These are phyloP conservation scores for Myochromella boudieri DNA, from an alignment of 768 basidiomycete genomes.

Conservation along the genomic window DNA sequence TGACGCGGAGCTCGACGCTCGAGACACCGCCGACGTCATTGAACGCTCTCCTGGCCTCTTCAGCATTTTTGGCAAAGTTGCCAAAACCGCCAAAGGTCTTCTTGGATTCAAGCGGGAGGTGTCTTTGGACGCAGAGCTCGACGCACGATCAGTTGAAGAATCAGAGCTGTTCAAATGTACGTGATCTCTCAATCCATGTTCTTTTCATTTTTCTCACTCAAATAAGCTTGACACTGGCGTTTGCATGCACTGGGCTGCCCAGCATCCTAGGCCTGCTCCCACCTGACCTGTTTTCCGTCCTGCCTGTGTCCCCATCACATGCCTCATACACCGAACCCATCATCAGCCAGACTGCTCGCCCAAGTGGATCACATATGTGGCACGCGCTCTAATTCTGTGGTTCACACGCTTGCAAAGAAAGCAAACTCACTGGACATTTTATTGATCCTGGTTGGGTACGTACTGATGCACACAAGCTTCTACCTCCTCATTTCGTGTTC, in stretches of 20 bases:
- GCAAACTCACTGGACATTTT: constrained; percentile 96
- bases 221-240: constrained; percentile 49
- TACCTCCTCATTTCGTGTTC: constrained; percentile 88
- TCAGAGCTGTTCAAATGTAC: no score
- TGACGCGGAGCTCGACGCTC: no score
- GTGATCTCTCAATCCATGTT: no score
- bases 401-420: constrained; percentile 48
- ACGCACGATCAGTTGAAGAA: no score
- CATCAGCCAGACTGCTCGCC: constrained; percentile 76
- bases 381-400: constrained; percentile 28
- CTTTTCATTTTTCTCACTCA: no score
- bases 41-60: no score
- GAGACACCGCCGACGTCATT: no score
- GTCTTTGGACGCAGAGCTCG: no score
- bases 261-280: constrained; percentile 45
- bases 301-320: constrained; percentile 19
- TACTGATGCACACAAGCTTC: constrained; percentile 95
- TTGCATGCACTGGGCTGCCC: constrained; percentile 47
- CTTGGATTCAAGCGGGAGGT: no score
- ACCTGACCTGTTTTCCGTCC: constrained; percentile 6
- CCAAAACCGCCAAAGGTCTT: no score
- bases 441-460: constrained; percentile 89
- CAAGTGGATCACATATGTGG: constrained; percentile 90
- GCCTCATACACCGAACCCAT: constrained; percentile 14
- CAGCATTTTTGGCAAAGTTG: no score